Evolutionary conservation across 1,284 basidiomycete species (phyloP).

Genomic region (Apiotrichum domesticum): DNA sequence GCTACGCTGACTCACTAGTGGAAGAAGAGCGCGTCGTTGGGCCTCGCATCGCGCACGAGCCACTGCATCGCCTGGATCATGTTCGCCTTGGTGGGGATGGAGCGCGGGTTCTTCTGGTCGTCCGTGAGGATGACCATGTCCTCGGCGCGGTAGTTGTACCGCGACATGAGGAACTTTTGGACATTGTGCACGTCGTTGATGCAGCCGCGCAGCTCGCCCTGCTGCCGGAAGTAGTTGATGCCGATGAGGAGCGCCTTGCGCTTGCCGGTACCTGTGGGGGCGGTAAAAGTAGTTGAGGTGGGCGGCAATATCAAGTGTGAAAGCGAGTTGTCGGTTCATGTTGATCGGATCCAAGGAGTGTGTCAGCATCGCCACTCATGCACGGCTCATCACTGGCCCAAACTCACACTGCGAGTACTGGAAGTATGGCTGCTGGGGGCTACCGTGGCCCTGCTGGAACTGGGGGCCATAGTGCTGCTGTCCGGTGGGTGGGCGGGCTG

Average conservation of each 20-base stretch:
- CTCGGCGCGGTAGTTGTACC: slow-evolving; percentile 64
- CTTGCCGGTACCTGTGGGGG: slow-evolving; percentile 25
- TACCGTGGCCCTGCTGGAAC: slow-evolving; percentile 51
- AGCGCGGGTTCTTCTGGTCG: slow-evolving; percentile 58
- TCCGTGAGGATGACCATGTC: slow-evolving; percentile 85
- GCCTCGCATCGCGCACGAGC: slow-evolving; percentile 71
- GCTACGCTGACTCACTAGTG: slow-evolving; percentile 58
- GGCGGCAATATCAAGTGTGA: slow-evolving; percentile 44
- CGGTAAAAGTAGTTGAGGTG: background rate
- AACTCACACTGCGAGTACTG: slow-evolving; percentile 69
- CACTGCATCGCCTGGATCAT: slow-evolving; percentile 82
- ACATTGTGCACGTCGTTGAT: slow-evolving; percentile 84
- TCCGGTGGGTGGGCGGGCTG: slow-evolving; percentile 49
- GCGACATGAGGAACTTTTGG: slow-evolving; percentile 62
- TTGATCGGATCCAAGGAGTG: background rate
- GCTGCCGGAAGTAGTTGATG: slow-evolving; percentile 68
- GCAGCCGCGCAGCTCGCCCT: slow-evolving; percentile 65
- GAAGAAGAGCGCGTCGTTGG: slow-evolving; percentile 86
- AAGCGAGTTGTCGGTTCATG: slow-evolving; percentile 1
- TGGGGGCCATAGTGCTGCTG: slow-evolving; percentile 65
- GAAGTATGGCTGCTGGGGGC: slow-evolving; percentile 58
- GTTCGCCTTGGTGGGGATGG: slow-evolving; percentile 70
- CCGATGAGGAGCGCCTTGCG: slow-evolving; percentile 40
- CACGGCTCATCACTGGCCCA: background rate
- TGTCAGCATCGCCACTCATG: background rate